Evolutionary conservation across 176 grass and related monocot genomes (phyloP).

Genomic region (Rhynchospora pubera): DNA sequence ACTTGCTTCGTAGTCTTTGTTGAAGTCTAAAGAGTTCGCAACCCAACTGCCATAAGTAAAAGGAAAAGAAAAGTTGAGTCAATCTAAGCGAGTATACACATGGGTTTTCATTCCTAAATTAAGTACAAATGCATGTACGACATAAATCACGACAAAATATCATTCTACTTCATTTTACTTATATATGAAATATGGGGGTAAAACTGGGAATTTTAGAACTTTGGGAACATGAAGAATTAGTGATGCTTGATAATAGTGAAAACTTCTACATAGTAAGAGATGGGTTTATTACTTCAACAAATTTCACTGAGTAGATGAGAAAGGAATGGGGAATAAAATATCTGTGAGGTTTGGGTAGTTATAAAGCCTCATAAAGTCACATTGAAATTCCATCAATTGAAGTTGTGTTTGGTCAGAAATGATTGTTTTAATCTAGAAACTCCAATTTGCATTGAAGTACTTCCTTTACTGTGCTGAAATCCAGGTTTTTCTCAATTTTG

Average conservation of each 20-base stretch:
- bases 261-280: neutral
- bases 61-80: constrained; percentile 6
- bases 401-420: neutral
- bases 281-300: neutral
- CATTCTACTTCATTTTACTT: neutral
- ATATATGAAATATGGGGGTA: neutral
- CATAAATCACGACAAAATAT: neutral
- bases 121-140: neutral
- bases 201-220: neutral
- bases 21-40: constrained; percentile 81
- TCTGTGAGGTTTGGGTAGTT: neutral
- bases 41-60: constrained; percentile 78
- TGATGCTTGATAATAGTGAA: neutral
- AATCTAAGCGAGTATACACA: constrained; percentile 20
- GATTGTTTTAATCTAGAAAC: neutral
- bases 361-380: neutral
- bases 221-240: neutral
- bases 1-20: constrained; percentile 94
- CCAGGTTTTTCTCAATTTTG: neutral
- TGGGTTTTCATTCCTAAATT: constrained; percentile 9
- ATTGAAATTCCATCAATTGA: neutral
- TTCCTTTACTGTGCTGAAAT: neutral
- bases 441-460: neutral
- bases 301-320: neutral
- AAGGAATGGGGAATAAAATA: neutral